These are phyloP conservation scores for Phytomonas sp. DNA, from an alignment of 208 protist genomes.

Conservation along the genomic window DNA sequence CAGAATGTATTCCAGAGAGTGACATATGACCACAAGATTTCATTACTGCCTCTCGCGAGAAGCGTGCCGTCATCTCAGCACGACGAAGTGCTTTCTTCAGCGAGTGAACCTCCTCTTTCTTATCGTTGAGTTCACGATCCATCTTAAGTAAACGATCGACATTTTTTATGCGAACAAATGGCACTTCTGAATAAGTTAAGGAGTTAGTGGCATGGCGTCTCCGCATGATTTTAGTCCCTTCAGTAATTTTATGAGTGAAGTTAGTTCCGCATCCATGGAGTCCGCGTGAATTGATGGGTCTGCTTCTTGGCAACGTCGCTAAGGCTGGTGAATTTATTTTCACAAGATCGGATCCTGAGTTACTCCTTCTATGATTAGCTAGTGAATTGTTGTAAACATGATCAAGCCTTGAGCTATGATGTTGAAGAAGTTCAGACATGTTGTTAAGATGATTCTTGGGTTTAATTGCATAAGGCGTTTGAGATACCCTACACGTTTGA, in stretches of 20 bases:
- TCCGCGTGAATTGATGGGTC: neutral
- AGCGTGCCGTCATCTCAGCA: neutral
- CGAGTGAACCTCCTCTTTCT: neutral
- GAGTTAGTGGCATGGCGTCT: neutral
- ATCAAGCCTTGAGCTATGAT: neutral
- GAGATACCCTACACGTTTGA: neutral
- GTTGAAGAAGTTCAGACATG: neutral
- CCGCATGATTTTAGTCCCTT: neutral
- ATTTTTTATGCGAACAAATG: neutral
- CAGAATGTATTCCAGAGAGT: neutral
- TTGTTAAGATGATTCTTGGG: neutral
- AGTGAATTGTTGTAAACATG: neutral
- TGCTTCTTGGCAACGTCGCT: neutral
- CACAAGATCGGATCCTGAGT: neutral
- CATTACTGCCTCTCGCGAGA: neutral
- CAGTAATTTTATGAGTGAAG: neutral
- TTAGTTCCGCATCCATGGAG: neutral
- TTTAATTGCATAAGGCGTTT: neutral
- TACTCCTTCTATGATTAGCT: neutral
- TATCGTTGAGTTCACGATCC: neutral
- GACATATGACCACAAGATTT: neutral
- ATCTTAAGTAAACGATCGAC: neutral
- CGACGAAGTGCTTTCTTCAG: neutral
- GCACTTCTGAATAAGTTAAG: neutral
- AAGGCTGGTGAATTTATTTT: neutral